Base-by-base conservation (phyloP, 2,329 filamentous ascomycete genomes). In the Colletotrichum lindemuthianum region DNA sequence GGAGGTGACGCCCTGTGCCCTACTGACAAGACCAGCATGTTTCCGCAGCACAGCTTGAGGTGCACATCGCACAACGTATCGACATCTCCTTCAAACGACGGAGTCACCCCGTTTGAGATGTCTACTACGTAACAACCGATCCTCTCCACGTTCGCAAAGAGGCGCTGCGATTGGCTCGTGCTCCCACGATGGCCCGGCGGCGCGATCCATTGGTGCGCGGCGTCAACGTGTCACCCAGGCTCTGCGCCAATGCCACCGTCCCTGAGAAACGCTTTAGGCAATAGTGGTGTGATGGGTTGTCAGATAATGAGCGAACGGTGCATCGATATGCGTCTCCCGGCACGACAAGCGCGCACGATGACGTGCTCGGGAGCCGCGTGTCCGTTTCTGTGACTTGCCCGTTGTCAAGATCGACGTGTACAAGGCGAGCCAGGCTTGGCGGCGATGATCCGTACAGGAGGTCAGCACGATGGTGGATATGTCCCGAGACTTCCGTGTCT, bases 161-260 rank as follows among this genome's bases (percentile, higher is more conserved):
- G 33, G 40, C 11, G 40, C 47, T 24, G 56, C 52, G 58, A 65
- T 65, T 65, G 63, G 63, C 47, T 47, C 50, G 43, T 37, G 58
- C 40, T 40, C 43, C 34, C 63, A 64, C 59, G 60, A 64, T 66
- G 63, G 59, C 45, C 48, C 44, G 12, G 54, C 10, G 43, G 48
- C 45, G 60, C 59, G 49, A 41, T 43, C 59, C 43, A 66, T 66
- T 66, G 63, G 63, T 64, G 48, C 37, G 32, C 57, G 45, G 40
- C 47, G 13, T 37, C 41, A 33, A n/a, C 10, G 51, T 63, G 24
- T 40, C 24, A 43, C 47, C 47, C 59, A 32, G 40, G 33, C 40
- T 16, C 24, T 36, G 37, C 39, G 47, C 59, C 59, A 47, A 63
- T 63, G 45, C 53, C 45, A 40, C 47, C n/a, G 51, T 36, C 47